Evolutionary conservation across 768 basidiomycete species (phyloP), one percentile per base, ranked within the genome.

Genomic region (Mycena haematopus): DNA sequence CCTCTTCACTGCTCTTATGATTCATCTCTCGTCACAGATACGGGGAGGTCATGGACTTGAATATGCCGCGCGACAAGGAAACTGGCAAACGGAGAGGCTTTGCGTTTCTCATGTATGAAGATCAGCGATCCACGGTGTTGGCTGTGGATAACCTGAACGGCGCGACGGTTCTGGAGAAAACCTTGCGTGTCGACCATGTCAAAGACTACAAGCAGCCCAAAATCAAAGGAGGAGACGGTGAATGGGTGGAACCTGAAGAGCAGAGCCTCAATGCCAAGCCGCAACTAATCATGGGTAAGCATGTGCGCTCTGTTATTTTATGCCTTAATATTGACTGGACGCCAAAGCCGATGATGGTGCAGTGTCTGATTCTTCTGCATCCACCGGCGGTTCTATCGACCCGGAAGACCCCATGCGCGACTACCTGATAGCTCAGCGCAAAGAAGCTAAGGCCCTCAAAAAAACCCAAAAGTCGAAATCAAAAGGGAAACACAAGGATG

Each of bases 131-230:
- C 62, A 99, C 97, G 7, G 75, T 98, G 53, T 83, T 99, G 52
- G 97, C 97, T 10, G 96, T 99, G 65, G 97, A 99, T 79, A 99
- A 99, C 79, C 87, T 99, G 76, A 99, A 97, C 71, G 97, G 97
- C 44, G 93, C 95, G 50, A 86, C 87, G 56, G 90, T 99, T 44
- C 79, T 97, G 33, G 93, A 91, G 17, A 82, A 89, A 68, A 96
- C 88, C 2, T 79, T 99, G 53, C 88, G 95, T 19, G 97, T 98
- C 42, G 95, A 98, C 73, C 92, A 95, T 71, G 92, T 93, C 65
- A 92, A 89, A 74, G 85, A 94, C 68, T 99, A 99, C 74, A 95
- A 93, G 72, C 95, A 99, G 70, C 85, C 89, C 4, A 92, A 87
- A 72, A 73, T 77, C 52, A 91, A 91, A 75, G 82, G 84, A 52